Evolutionary conservation across 2,329 filamentous ascomycete genomes (phyloP).

Genomic region (Bipolaris gigantea): DNA sequence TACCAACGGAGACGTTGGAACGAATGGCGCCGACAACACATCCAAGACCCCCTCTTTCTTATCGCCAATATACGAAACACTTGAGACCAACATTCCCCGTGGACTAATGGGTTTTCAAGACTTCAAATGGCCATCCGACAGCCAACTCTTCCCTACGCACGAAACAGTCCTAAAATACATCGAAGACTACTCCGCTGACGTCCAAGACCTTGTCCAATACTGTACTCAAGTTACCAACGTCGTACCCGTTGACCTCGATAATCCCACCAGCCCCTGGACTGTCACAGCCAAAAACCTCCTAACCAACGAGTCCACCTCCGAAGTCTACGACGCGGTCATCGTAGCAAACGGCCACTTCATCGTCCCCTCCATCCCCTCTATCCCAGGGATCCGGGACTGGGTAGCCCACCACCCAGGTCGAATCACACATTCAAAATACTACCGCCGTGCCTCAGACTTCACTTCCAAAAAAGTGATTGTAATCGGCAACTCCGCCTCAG

Average conservation of each 20-base stretch:
- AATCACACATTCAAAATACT: constrained; percentile 70
- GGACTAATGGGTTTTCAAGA: constrained; percentile 80
- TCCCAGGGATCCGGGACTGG: constrained; percentile 49
- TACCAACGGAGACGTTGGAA: not conserved
- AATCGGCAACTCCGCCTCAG: constrained; percentile 82
- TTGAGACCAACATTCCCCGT: constrained; percentile 87
- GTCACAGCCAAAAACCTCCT: constrained; percentile 58
- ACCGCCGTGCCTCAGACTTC: constrained; percentile 67
- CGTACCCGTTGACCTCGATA: constrained; percentile 34
- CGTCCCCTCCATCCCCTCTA: constrained; percentile 50
- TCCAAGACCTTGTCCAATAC: constrained; percentile 70
- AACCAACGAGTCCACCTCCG: constrained; percentile 42
- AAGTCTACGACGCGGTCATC: constrained; percentile 58
- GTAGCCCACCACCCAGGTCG: constrained; percentile 40
- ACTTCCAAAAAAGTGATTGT: constrained; percentile 72
- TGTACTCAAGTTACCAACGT: constrained; percentile 70
- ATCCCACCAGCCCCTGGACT: constrained; percentile 56
- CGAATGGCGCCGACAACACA: not conserved
- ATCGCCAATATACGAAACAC: constrained; percentile 78
- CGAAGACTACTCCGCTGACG: constrained; percentile 67
- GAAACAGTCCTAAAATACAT: constrained; percentile 74
- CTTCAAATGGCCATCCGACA: constrained; percentile 62
- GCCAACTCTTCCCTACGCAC: constrained; percentile 74
- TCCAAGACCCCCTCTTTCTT: constrained; percentile 63
- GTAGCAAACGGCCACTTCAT: constrained; percentile 55